Evolutionary conservation across 1,284 basidiomycete species (phyloP), one percentile per base, ranked within the genome.

Genomic region (Stygiomarasmius scandens): DNA sequence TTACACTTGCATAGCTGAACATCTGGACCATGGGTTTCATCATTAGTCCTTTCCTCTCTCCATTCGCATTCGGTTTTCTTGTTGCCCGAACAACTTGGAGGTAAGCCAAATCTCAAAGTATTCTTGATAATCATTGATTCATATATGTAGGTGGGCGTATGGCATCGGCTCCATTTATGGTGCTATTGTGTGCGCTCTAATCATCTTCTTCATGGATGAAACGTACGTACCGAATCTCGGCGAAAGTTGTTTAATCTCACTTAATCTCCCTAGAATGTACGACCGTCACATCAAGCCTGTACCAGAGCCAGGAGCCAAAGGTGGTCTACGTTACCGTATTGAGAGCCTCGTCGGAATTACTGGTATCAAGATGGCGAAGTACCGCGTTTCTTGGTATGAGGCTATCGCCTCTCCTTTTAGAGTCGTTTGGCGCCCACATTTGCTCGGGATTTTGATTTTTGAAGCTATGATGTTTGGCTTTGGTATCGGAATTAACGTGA

Each of bases 1-100:
- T 32, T 12, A 32, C 12, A 32, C 29, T 12, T 32, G 29, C 29
- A 12, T 48, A 86, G 80, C 75, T 90, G 24, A 90, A 88, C 61
- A 66, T 88, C 50, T 89, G 87, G 87, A 87, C 87, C 1, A 83
- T 85, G 74, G 88, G 87, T 0, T 87, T 89, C 71, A 79, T 90
- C 66, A 73, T 81, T 9, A 78, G 82, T 9, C 83, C 87, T 0
- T 89, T 89, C 73, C 61, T 87, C 23, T 86, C 85, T 0, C 87
- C 89, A 0, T 89, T 89, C 65, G 74, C 78, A 2, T 86, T 89
- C 63, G 88, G 89, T 1, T 90, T 89, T 68, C 74, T 90, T 11
- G 85, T 86, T 44, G 86, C 85, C 2, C 76, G 83, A 2, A 74
- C 78, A 50, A 84, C 77, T 4, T 61, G 60, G 60, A 27, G 60